Percentiles rank a stretch among this genome's conserved stretches.
Conservation (phyloP, 441 rosid genomes). For the Gossypium gossypioides region DNA sequence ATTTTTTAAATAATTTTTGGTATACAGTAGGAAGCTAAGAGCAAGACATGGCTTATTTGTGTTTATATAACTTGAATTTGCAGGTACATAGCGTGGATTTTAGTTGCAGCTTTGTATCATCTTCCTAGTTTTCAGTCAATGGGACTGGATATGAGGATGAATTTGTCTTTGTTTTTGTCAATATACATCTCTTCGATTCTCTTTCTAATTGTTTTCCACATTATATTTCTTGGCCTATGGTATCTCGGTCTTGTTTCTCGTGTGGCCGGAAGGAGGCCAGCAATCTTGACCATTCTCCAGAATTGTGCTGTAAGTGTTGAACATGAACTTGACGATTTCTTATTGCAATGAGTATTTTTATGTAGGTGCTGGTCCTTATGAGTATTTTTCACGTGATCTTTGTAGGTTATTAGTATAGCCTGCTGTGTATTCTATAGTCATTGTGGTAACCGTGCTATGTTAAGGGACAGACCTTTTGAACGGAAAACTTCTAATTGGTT, state of each 20-base stretch:
- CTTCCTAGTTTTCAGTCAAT: constrained; percentile 98
- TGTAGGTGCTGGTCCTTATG: neutral
- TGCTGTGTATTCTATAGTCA: constrained; percentile 98
- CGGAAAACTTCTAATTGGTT: constrained; percentile 59
- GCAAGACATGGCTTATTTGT: neutral
- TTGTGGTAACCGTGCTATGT: constrained; percentile 84
- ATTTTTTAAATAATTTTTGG: neutral
- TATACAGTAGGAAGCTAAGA: neutral
- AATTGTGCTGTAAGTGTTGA: constrained; percentile 67
- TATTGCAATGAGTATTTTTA: neutral
- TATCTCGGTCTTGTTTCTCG: constrained; percentile 89
- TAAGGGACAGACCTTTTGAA: constrained; percentile 48
- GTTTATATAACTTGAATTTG: constrained; percentile 15
- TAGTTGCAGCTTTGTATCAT: constrained; percentile 93
- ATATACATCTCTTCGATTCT: constrained; percentile 74
- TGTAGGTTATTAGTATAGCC: constrained; percentile 89
- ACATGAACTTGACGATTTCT: constrained; percentile 5
- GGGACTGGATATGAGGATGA: constrained; percentile 99
- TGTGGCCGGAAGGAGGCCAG: constrained; percentile 92
- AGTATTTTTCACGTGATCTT: neutral
- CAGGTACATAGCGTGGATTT: constrained; percentile 98
- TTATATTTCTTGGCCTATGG: constrained; percentile 84
- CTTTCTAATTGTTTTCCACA: constrained; percentile 88
- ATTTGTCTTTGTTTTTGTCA: constrained; percentile 84
- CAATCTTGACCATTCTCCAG: constrained; percentile 79